Evolutionary conservation across 805 yeast species (phyloP), one percentile per base, ranked within the genome.

Genomic region (Ogataea nonfermentans): DNA sequence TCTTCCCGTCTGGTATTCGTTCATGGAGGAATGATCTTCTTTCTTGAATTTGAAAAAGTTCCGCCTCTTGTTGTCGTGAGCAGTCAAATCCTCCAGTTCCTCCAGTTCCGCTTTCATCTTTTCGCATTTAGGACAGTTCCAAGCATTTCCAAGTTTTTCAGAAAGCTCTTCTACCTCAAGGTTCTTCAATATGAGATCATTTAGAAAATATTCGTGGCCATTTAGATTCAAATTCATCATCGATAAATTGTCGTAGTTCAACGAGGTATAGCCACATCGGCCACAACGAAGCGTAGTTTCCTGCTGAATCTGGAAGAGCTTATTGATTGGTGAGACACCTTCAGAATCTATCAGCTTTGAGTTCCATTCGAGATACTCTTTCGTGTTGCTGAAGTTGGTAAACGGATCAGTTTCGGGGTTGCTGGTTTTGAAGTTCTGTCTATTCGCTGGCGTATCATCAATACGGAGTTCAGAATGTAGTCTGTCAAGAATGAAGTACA

Each of bases 111-210:
- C 57, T 50, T 41, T 22, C 32, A 48, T 30, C 43, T 72, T 63
- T 37, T 59, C 62, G 63, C 95, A 84, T 39, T 78, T 75, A 6
- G 93, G 90, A 65, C 95, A 84, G 47, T 81, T 76, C 95, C 95
- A 84, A 1, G 93, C 86, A 61, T 84, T 84, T 6, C 81, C 90
- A 17, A 87, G 43, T 23, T 55, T 83, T 6, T 71, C 68, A n/a
- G 70, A 66, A 36, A 84, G 61, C 3, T 79, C 68, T 57, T 84
- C 95, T 43, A 78, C 80, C 37, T 71, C 67, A 0, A 84, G 76
- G 53, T 76, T 83, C 54, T 79, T 68, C 23, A 68, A 62, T 29
- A 84, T 73, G 49, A 89, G 78, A 41, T 83, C 87, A 32, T 81
- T 77, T 39, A 84, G 58, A 35, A 51, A 47, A 10, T 41, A 37